Conservation (phyloP, 192 early-diverging fungal genomes). For the Phycomyces blakesleeanus region DNA sequence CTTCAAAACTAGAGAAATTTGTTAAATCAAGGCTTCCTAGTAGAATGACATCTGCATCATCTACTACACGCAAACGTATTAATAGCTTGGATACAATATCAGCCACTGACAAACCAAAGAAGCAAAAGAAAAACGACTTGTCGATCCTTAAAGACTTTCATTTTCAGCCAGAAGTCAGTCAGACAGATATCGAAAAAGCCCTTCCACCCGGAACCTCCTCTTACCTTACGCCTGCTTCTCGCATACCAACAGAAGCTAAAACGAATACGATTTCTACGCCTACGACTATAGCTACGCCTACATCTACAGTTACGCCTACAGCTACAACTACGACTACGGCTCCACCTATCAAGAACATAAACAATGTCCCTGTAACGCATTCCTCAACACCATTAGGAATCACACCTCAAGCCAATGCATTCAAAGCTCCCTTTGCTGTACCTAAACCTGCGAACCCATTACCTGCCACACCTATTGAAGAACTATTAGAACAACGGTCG, state of each 20-base stretch:
- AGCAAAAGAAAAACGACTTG: neutral
- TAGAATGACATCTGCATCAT: neutral
- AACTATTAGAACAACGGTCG: neutral
- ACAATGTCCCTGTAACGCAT: too few species aligned
- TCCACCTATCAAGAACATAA: too few species aligned
- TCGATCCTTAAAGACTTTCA: neutral
- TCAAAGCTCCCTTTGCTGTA: neutral
- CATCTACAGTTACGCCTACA: too few species aligned
- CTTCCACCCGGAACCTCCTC: slow-evolving; percentile 1
- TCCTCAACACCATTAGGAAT: too few species aligned
- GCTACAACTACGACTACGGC: too few species aligned
- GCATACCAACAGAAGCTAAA: neutral
- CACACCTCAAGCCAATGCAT: neutral
- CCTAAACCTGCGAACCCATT: neutral
- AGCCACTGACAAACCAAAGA: neutral
- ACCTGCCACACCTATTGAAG: neutral
- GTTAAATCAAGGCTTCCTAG: neutral
- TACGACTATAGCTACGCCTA: too few species aligned
- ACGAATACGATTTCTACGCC: neutral
- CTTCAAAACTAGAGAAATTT: neutral
- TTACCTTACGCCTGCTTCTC: neutral
- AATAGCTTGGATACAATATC: neutral
- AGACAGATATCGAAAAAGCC: neutral
- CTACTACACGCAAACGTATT: neutral
- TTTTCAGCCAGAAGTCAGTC: slow-evolving; percentile 1